Percentiles rank a stretch among this genome's conserved stretches.
Evolutionary conservation across 2,329 filamentous ascomycete species (phyloP).

Genomic region (Talaromyces sp.): DNA sequence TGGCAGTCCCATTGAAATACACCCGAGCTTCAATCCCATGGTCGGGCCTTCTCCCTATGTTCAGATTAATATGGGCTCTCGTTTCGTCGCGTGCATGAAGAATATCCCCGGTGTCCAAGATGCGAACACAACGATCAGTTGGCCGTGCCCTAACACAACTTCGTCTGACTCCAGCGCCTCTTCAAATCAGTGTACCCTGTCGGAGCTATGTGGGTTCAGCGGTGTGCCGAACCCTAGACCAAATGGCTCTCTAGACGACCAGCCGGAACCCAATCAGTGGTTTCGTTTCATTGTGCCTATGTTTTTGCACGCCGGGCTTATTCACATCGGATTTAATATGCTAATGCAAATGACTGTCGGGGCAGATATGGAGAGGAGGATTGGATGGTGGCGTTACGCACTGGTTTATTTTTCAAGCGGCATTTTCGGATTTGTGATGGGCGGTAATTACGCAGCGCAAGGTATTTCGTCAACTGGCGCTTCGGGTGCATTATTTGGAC

Average conservation of each 20-base stretch:
- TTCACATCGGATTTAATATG: conserved; percentile 96
- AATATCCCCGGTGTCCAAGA: conserved; percentile 51
- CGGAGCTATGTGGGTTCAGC: conserved; percentile 77
- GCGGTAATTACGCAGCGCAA: conserved; percentile 84
- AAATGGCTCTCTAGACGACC: conserved; percentile 50
- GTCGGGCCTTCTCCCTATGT: conserved; percentile 89
- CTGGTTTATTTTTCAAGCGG: conserved; percentile 87
- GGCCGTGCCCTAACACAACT: conserved; percentile 80
- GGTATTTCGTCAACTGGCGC: conserved; percentile 82
- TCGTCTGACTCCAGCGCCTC: conserved; percentile 50
- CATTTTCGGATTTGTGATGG: conserved; percentile 93
- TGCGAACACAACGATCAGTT: conserved; percentile 41
- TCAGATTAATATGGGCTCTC: conserved; percentile 93
- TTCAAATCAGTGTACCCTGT: conserved; percentile 65
- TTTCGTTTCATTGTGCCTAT: conserved; percentile 94
- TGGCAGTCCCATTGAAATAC: conserved; percentile 63
- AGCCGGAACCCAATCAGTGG: conserved; percentile 82
- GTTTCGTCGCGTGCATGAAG: conserved; percentile 94
- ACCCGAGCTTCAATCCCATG: conserved; percentile 92
- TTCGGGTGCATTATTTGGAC: conserved; percentile 85
- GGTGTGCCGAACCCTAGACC: conserved; percentile 65
- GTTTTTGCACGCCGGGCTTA: conserved; percentile 87
- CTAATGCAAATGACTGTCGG: conserved; percentile 85
- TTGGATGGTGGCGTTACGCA: conserved; percentile 82
- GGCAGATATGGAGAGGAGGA: conserved; percentile 85